A percentile compares a stretch with the other conserved stretches of the same genome.
These are phyloP conservation scores for Entomortierella chlamydospora DNA, from an alignment of 192 early-diverging fungal genomes.

Conservation along the genomic window DNA sequence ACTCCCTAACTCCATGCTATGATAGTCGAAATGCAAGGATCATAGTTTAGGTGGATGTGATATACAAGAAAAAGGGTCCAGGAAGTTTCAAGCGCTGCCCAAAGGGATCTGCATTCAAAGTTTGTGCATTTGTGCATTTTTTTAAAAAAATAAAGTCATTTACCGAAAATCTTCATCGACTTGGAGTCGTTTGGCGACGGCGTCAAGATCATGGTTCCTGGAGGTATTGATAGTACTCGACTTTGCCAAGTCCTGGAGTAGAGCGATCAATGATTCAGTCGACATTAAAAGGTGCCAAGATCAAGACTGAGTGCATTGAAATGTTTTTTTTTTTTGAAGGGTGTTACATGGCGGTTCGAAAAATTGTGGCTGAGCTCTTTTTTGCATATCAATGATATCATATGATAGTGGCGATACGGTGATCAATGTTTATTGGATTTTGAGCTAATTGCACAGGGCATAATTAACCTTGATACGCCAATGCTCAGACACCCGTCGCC, in stretches of 20 bases:
- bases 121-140: not conserved
- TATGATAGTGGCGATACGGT: not conserved
- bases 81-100: too few species aligned
- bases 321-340: too few species aligned
- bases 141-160: not conserved
- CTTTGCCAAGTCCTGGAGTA: conserved; percentile 4
- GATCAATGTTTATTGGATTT: too few species aligned
- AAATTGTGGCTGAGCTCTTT: not conserved
- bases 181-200: conserved; percentile 28
- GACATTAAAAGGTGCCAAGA: too few species aligned
- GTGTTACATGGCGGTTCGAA: too few species aligned
- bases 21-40: too few species aligned
- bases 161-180: conserved; percentile 38
- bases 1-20: conserved; percentile 13
- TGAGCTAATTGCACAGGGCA: too few species aligned
- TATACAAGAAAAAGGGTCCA: not conserved
- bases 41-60: too few species aligned
- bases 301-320: too few species aligned
- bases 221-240: not conserved
- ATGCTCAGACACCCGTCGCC: too few species aligned
- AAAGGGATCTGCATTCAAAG: too few species aligned
- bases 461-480: too few species aligned
- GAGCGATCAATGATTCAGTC: conserved; percentile 3
- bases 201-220: conserved; percentile 22
- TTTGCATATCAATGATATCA: not conserved